Conservation (phyloP, 208 protist genomes). For the Leishmania gerbilli region DNA sequence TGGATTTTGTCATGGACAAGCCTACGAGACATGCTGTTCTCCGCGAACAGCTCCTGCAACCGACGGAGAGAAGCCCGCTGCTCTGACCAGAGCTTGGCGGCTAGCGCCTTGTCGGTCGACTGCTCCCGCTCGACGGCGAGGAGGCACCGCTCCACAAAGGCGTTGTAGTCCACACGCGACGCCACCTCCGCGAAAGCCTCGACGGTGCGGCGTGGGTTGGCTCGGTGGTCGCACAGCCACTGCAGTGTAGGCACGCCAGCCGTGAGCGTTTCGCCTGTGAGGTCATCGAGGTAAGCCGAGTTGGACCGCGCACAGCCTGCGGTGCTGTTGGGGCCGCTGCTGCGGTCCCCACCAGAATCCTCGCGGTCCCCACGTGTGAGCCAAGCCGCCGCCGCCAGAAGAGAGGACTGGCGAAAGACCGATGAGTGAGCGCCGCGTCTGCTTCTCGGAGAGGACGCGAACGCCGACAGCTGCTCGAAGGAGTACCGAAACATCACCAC, state of each 20-base stretch:
- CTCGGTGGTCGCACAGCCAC: conserved; percentile 47
- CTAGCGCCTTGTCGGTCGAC: conserved; percentile 62
- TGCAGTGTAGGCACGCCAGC: conserved; percentile 40
- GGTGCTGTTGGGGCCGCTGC: not conserved
- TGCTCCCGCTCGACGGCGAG: conserved; percentile 63
- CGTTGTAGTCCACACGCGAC: conserved; percentile 77
- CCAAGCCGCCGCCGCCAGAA: not conserved
- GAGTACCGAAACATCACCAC: conserved; percentile 58
- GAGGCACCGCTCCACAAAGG: conserved; percentile 73
- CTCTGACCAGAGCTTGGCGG: conserved; percentile 33
- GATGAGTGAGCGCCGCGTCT: not conserved
- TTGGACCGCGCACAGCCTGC: not conserved
- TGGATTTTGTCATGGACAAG: conserved; percentile 32
- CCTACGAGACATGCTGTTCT: conserved; percentile 45
- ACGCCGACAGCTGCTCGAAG: conserved; percentile 62
- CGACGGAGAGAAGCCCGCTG: conserved; percentile 28
- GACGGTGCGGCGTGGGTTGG: conserved; percentile 25
- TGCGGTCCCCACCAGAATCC: not conserved
- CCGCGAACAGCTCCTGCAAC: conserved; percentile 46
- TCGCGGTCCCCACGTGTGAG: not conserved
- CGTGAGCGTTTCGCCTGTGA: conserved; percentile 41
- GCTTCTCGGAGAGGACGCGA: conserved; percentile 22
- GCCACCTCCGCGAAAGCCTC: conserved; percentile 82
- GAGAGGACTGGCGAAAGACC: not conserved
- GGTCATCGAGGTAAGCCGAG: conserved; percentile 1